Evolutionary conservation across 352 stramenopile genomes (phyloP).

Genomic region (Peronosclerospora sorghi): DNA sequence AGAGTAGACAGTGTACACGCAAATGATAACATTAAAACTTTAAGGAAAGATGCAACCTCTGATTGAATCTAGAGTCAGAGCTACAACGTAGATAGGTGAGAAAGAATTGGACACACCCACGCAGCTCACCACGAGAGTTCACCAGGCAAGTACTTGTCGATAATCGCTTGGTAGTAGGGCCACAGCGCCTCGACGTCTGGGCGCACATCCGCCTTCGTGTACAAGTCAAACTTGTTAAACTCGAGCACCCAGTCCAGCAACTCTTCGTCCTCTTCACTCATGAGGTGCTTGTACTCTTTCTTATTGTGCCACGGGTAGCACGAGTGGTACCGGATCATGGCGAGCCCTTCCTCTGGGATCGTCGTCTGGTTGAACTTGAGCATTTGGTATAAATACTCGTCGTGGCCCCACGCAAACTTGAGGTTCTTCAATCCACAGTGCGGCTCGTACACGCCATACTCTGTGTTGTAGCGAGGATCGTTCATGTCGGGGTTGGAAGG

Average conservation of each 20-base stretch:
- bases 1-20: no score
- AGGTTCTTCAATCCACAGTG: constrained; percentile 86
- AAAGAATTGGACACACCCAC: background rate
- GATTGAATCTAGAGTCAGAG: no score
- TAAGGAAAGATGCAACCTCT: no score
- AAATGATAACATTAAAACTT: no score
- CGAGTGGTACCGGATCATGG: constrained; percentile 91
- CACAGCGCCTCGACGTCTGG: constrained; percentile 79
- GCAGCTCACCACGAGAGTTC: constrained; percentile 54
- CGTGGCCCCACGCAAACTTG: constrained; percentile 87
- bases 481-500: constrained; percentile 84
- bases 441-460: constrained; percentile 81
- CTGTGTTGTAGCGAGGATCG: constrained; percentile 75
- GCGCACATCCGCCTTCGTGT: constrained; percentile 84
- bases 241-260: constrained; percentile 85
- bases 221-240: constrained; percentile 92
- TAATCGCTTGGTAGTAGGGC: constrained; percentile 87
- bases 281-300: constrained; percentile 85
- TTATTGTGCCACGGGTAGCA: constrained; percentile 91
- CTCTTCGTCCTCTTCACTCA: constrained; percentile 79
- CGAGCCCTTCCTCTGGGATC: constrained; percentile 83
- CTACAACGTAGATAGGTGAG: no score
- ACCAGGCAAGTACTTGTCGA: constrained; percentile 86
- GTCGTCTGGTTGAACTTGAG: constrained; percentile 82
- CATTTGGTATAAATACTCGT: constrained; percentile 93